A percentile compares a stretch with the other conserved stretches of the same genome.
phyloP scores from a whole-genome alignment of 345 rosid genomes.

The Mangifera indica region DNA sequence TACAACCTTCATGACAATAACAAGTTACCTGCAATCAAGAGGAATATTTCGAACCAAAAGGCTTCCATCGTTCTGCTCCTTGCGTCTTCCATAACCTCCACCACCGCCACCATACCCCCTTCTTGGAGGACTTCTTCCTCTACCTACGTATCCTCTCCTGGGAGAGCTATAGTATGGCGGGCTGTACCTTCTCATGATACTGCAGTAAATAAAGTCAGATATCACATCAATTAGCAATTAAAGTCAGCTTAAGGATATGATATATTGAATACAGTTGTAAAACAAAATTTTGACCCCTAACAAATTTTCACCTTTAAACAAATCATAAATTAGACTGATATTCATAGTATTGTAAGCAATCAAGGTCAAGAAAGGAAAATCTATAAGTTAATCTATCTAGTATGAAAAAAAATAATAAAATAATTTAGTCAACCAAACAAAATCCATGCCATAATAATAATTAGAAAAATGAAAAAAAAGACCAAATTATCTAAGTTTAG shows the following conservation, averaged over 20 bases:
- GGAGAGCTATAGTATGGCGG: conserved; percentile 80
- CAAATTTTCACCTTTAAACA: not conserved
- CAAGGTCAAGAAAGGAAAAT: not conserved
- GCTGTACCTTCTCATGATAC: conserved; percentile 87
- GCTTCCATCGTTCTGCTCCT: conserved; percentile 71
- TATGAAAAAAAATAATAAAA: not conserved
- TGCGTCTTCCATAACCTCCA: conserved; percentile 76
- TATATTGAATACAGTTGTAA: too few species aligned
- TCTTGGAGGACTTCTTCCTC: conserved; percentile 71
- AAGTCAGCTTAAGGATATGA: not conserved
- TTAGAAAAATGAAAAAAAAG: not conserved
- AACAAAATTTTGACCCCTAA: not conserved
- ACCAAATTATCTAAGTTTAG: not conserved
- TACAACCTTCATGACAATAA: not conserved
- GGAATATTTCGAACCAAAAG: conserved; percentile 93
- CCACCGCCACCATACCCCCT: conserved; percentile 59
- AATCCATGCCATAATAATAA: not conserved
- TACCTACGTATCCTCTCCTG: conserved; percentile 81
- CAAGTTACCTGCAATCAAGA: conserved; percentile 79
- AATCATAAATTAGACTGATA: not conserved
- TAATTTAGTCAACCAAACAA: not conserved
- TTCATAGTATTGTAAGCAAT: not conserved
- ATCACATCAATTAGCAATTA: not conserved
- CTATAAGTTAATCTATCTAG: not conserved
- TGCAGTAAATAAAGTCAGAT: conserved; percentile 13